Base-by-base conservation (phyloP, 768 basidiomycete genomes). In the Leccinellum albellum region DNA sequence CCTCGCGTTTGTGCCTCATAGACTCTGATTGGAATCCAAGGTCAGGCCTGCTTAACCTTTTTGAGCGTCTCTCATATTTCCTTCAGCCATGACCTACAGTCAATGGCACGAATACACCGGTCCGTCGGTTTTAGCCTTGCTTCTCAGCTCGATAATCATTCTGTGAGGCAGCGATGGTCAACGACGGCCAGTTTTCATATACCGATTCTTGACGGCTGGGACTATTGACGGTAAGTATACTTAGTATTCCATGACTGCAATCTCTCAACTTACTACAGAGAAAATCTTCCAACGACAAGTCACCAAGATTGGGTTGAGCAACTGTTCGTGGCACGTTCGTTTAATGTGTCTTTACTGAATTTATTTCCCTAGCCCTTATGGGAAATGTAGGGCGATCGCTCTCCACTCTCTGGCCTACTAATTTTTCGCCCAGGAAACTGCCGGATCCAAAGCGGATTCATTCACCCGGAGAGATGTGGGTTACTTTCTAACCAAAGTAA, bases 71-170 rank as follows among this genome's bases (percentile, higher is more conserved):
- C 20, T 51, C n/a, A 53, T 56, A 29, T 54, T 28, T 0, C 26
- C 48, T 32, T 21, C 54, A 92, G 89, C 64, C 90, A 90, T 64
- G 97, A 99, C 74, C 72, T 94, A 17, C 97, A 99, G 72, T 88
- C 97, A 2, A 98, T 98, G 96, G 96, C 94, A 51, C 84, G 96
- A 50, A 96, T 95, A 68, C 92, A 96, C 73, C 82, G 93, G 93
- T 92, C 58, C 47, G 75, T 62, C 47, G 21, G 31, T 6, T 57
- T 23, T 52, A 40, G 37, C 5, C 9, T 35, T 15, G 7, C 4
- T 37, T 26, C n/a, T 51, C 58, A 32, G 21, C 55, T 51, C 17
- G 17, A 46, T 46, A 26, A 49, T 61, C 20, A 61, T 51, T 56
- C 55, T 10, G 56, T 59, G 21, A 63, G 57, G 49, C 53, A 95